Base-by-base conservation (phyloP, 148 eudicot species). In the Vaccinium myrtillus region DNA sequence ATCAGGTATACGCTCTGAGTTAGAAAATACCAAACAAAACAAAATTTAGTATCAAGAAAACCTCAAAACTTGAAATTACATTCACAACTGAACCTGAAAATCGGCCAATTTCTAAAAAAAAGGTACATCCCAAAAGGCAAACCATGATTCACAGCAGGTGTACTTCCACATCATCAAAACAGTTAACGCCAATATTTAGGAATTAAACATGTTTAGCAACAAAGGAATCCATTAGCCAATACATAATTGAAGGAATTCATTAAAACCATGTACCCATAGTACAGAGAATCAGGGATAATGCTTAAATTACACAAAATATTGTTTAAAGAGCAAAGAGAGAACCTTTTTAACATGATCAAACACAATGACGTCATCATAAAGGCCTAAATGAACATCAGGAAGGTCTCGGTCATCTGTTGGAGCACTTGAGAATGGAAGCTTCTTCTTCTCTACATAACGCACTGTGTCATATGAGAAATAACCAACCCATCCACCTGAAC, bases 291-390 rank as follows among this genome's bases (percentile, higher is more conserved):
- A 59, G 9, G 27, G 78, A 36, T 30, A 23, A 80, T 46, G 78
- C 53, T 78, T 25, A 27, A 69, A 69, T 27, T 69, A 18, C 74
- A 12, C 74, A 69, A 59, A 67, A 13, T 63, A 13, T 65, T 30
- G 7, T 71, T 58, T 23, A 39, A 83, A 36, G 32, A 56, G 55
- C 27, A 84, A 58, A 83, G 55, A 32, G 23, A 51, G 80, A 87
- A 97, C 99, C 99, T 97, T 97, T 79, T 95, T 98, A 79, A 97
- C 96, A 84, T 95, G 92, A 89, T 97, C 99, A 87, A 97, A 97
- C 87, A 97, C 98, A 81, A 97, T 92, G 32, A 97, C 95, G 80
- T 97, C 96, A 85, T 95, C 99, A 88, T 97, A 97, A 84, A 97
- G 92, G 73, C 99, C 99, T 84, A 97, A 90, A 85, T 97, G 96